Base-by-base conservation (phyloP, 768 basidiomycete genomes). In the Amylocystis lapponica region DNA sequence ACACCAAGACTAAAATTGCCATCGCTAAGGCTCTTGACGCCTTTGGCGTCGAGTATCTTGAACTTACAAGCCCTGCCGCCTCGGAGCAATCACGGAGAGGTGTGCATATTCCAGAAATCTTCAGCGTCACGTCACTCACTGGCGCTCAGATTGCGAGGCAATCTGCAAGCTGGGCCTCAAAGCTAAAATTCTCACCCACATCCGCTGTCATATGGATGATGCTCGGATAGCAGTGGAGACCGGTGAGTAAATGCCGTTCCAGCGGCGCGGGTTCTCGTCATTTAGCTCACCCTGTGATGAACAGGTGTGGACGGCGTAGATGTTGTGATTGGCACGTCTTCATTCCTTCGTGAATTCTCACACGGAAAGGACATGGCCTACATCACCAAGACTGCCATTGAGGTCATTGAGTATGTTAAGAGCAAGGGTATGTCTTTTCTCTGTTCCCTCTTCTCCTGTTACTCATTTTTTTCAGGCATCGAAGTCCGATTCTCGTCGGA, bases 311-410 rank as follows among this genome's bases (percentile, higher is more conserved):
- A 98, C 61, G 96, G 96, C 64, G 96, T 97, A 49, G 95, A 98
- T 64, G 92, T 98, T 54, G 96, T 98, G 65, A 98, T 99, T 51
- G 95, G 96, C 27, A 98, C 96, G 8, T 97, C 94, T 9, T 97
- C 94, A 31, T 99, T 96, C 86, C 83, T 98, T 38, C 86, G 95
- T 56, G 94, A 99, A 71, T 96, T 98, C 78, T 97, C 95, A 21
- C 96, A 99, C 65, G 96, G 96, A 60, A 99, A 98, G 79, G 96
- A 98, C 66, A 99, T 99, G 91, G 71, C 90, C 35, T 99, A 96
- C 71, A 99, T 99, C 72, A 95, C 95, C 74, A 97, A 94, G 71
- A 87, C 91, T 29, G 95, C 95, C 47, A 92, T 97, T 57, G 94
- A 97, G 65, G 96, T 99, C 55, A 99, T 99, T 68, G 81, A 95